Evolutionary conservation across 2,329 filamentous ascomycete species (phyloP).

Genomic region (Tympanopsis confertula): DNA sequence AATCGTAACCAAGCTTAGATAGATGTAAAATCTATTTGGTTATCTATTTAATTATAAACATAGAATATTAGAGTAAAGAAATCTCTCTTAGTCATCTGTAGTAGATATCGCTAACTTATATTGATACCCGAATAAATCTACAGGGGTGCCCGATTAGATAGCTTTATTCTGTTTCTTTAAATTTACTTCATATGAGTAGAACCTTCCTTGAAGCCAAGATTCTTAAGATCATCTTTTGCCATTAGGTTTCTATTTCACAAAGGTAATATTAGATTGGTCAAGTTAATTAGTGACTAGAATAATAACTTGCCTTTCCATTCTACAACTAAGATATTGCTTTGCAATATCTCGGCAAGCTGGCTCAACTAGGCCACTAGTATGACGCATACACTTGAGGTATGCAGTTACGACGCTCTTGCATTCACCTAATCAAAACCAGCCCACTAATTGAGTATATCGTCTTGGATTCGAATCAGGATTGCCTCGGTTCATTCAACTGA

Average conservation of each 20-base stretch:
- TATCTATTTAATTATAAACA: too few relatives aligned
- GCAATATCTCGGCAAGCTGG: slow-evolving; percentile 74
- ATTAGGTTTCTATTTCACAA: slow-evolving; percentile 64
- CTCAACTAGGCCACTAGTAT: slow-evolving; percentile 72
- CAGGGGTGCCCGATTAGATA: too few relatives aligned
- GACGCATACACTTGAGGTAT: slow-evolving; percentile 82
- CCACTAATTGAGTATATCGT: slow-evolving; percentile 1
- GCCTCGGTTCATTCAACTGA: slow-evolving; percentile 15
- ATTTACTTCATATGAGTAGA: too few relatives aligned
- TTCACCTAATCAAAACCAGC: slow-evolving; percentile 48
- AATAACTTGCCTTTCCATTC: slow-evolving; percentile 76
- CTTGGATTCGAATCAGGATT: not conserved
- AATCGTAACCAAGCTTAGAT: too few relatives aligned
- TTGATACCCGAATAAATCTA: too few relatives aligned
- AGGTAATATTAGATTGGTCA: not conserved
- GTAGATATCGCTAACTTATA: too few relatives aligned
- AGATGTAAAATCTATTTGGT: too few relatives aligned
- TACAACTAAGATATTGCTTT: slow-evolving; percentile 78
- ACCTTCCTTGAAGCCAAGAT: slow-evolving; percentile 72
- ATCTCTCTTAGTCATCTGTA: too few relatives aligned
- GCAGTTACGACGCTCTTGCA: slow-evolving; percentile 79
- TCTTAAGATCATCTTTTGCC: slow-evolving; percentile 90
- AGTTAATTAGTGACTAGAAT: not conserved
- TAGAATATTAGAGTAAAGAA: too few relatives aligned
- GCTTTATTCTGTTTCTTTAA: too few relatives aligned